Evolutionary conservation across 148 eudicot species (phyloP).

Genomic region (Vaccinium vitisidaea): DNA sequence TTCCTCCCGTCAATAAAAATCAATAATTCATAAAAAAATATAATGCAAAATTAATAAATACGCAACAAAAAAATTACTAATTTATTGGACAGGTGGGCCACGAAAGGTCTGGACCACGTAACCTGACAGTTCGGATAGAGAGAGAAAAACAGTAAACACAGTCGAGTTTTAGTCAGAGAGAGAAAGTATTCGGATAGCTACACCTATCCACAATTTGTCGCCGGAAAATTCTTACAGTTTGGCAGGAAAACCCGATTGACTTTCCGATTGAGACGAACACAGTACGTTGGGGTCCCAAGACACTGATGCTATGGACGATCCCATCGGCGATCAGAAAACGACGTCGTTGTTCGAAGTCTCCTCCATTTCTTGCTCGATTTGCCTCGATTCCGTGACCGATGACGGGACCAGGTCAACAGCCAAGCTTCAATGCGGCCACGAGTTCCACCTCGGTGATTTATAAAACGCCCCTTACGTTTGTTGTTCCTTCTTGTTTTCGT

Average conservation of each 20-base stretch:
- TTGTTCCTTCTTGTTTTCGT: slow-evolving; percentile 4
- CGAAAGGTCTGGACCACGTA: slow-evolving; percentile 30
- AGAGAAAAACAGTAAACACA: neutral
- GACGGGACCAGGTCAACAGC: slow-evolving; percentile 45
- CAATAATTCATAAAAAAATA: too few species aligned
- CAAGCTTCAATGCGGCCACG: slow-evolving; percentile 59
- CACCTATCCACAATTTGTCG: neutral
- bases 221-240: neutral
- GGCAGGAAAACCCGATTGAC: neutral
- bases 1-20: too few species aligned
- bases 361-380: slow-evolving; percentile 46
- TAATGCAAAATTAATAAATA: too few species aligned
- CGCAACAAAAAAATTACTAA: too few species aligned
- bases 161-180: neutral
- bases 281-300: slow-evolving; percentile 23
- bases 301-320: slow-evolving; percentile 22
- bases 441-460: slow-evolving; percentile 61
- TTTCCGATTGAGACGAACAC: neutral
- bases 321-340: slow-evolving; percentile 20
- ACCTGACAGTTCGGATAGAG: slow-evolving; percentile 32
- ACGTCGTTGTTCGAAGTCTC: slow-evolving; percentile 9
- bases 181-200: neutral
- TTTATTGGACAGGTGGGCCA: neutral
- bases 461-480: slow-evolving; percentile 10
- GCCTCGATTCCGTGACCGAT: slow-evolving; percentile 49